Conservation (phyloP, 2,329 filamentous ascomycete species). For the Nothomitra cinnamomea region DNA sequence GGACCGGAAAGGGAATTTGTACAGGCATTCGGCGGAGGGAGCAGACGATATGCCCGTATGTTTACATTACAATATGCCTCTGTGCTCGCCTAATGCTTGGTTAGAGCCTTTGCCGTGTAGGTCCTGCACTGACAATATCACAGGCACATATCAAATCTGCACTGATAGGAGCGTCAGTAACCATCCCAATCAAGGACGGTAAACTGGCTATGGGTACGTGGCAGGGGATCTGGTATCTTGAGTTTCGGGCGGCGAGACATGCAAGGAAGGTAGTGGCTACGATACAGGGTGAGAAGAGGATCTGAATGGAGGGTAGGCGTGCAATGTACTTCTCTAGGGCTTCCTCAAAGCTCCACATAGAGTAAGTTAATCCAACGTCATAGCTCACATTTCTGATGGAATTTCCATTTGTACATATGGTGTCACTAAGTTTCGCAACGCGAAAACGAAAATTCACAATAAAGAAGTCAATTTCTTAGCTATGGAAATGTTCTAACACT, state of each 20-base stretch:
- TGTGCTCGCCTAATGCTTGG: neutral
- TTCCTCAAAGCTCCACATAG: neutral
- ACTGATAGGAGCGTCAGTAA: conserved; percentile 74
- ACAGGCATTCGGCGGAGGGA: conserved; percentile 77
- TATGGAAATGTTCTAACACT: no score
- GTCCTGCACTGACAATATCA: neutral
- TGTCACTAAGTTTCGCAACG: no score
- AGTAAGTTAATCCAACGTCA: no score
- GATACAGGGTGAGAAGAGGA: conserved; percentile 66
- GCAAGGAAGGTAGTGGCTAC: conserved; percentile 74
- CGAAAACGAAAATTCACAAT: no score
- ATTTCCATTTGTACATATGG: no score
- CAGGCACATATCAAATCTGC: conserved; percentile 87
- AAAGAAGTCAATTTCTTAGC: no score
- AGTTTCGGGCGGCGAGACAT: conserved; percentile 67
- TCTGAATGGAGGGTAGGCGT: conserved; percentile 14
- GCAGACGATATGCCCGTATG: conserved; percentile 79
- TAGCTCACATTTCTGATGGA: no score
- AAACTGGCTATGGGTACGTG: conserved; percentile 48
- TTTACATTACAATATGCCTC: conserved; percentile 9
- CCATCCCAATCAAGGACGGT: conserved; percentile 79
- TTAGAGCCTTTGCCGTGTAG: neutral
- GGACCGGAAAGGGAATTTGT: conserved; percentile 58
- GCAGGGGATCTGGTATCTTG: conserved; percentile 78
- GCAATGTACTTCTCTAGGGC: neutral